phyloP scores from a whole-genome alignment of 2,329 filamentous ascomycete genomes.

The Scopulariopsis brevicaulis region DNA sequence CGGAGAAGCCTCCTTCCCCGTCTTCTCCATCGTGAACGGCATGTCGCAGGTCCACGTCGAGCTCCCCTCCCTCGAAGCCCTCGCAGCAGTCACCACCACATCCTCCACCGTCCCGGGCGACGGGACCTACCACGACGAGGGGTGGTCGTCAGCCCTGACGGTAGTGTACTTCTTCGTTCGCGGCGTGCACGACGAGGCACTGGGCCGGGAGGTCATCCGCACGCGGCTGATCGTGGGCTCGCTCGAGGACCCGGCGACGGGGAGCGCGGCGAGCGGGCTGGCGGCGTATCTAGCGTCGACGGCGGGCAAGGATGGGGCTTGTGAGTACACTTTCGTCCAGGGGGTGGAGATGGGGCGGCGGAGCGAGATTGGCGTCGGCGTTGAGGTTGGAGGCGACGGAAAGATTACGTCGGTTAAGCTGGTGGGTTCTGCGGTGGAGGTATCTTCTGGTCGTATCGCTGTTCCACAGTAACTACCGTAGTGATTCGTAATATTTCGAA shows the following conservation, averaged over 20 bases:
- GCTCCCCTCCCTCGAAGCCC: constrained; percentile 46
- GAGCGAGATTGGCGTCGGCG: constrained; percentile 38
- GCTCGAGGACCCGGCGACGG: constrained; percentile 50
- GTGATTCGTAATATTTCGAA: no score
- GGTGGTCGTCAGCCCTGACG: constrained; percentile 42
- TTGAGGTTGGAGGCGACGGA: constrained; percentile 17
- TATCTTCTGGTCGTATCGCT: constrained; percentile 6
- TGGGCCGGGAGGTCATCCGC: constrained; percentile 26
- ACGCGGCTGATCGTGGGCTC: constrained; percentile 46
- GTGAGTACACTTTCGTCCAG: constrained; percentile 44
- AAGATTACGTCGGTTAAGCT: constrained; percentile 18
- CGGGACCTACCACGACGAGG: constrained; percentile 32
- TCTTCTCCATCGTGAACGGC: constrained; percentile 58
- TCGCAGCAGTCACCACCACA: constrained; percentile 28
- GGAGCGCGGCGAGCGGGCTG: constrained; percentile 49
- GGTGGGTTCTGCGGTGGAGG: constrained; percentile 20
- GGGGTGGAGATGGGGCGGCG: constrained; percentile 56
- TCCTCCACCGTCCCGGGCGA: constrained; percentile 19
- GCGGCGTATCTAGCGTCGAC: constrained; percentile 38
- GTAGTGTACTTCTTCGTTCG: constrained; percentile 49
- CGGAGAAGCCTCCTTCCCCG: constrained; percentile 26
- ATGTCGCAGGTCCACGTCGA: constrained; percentile 62
- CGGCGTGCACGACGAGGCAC: constrained; percentile 14
- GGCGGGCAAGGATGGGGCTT: constrained; percentile 18
- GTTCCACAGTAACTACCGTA: background rate